These are phyloP conservation scores for Fusarium solani-melongenae DNA, from an alignment of 2,329 filamentous ascomycete genomes.

Conservation along the genomic window DNA sequence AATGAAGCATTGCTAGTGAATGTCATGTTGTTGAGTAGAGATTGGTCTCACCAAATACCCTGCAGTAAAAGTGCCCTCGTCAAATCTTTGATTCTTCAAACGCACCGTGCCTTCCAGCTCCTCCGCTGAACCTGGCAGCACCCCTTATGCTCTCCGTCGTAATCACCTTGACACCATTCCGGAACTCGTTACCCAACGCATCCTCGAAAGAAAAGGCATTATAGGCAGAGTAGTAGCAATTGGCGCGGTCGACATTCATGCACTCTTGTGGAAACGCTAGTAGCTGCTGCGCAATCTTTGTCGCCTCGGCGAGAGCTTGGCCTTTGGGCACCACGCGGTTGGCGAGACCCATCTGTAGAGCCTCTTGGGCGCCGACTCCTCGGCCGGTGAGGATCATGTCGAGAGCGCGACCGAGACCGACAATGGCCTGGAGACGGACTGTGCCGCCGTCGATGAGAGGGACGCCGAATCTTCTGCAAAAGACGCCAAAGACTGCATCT, in stretches of 20 bases:
- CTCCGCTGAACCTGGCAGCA: conserved; percentile 20
- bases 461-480: conserved; percentile 59
- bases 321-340: conserved; percentile 64
- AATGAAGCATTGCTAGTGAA: not conserved
- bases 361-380: not conserved
- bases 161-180: conserved; percentile 56
- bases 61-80: not conserved
- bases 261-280: conserved; percentile 62
- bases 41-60: not conserved
- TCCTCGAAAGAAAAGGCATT: conserved; percentile 60
- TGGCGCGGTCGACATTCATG: conserved; percentile 61
- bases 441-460: conserved; percentile 57
- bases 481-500: conserved; percentile 65
- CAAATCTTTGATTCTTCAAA: not conserved
- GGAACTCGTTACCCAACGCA: conserved; percentile 60
- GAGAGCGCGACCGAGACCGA: conserved; percentile 56
- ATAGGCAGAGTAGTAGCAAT: conserved; percentile 62
- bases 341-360: conserved; percentile 48
- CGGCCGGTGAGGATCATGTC: not conserved
- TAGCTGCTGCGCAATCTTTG: conserved; percentile 58
- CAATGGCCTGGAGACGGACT: conserved; percentile 60
- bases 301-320: conserved; percentile 60
- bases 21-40: not conserved
- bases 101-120: conserved; percentile 7
- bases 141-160: conserved; percentile 52